phyloP scores from a whole-genome alignment of 2,329 filamentous ascomycete species.

The Claviceps spartinae region DNA sequence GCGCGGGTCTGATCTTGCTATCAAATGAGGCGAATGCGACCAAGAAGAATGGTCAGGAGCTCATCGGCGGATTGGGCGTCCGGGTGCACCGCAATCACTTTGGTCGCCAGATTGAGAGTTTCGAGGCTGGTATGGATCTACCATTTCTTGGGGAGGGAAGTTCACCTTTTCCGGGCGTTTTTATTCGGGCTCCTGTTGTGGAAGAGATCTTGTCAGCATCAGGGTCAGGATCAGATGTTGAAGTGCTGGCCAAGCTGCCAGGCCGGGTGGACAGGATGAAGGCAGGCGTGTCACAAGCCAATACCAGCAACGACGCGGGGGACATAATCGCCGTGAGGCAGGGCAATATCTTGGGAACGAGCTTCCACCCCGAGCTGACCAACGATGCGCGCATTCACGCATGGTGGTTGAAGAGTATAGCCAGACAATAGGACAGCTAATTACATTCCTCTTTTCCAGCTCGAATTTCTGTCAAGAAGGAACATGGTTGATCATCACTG shows the following conservation, averaged over 20 bases:
- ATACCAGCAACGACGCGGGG: constrained; percentile 33
- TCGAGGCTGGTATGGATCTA: constrained; percentile 61
- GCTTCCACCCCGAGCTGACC: constrained; percentile 91
- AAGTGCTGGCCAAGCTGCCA: constrained; percentile 39
- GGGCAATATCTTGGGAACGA: constrained; percentile 85
- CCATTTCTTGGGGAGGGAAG: constrained; percentile 44
- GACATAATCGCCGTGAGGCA: constrained; percentile 85
- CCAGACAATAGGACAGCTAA: constrained; percentile 35
- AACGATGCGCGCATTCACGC: constrained; percentile 75
- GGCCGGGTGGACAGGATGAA: constrained; percentile 24
- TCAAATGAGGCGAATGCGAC: constrained; percentile 77
- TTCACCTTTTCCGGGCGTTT: constrained; percentile 61
- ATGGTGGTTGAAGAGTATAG: constrained; percentile 59
- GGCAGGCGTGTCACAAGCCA: constrained; percentile 23
- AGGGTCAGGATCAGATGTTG: constrained; percentile 21
- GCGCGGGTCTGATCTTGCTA: constrained; percentile 83
- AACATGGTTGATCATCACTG: neutral
- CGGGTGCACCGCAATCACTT: constrained; percentile 91
- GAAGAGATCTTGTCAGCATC: constrained; percentile 54
- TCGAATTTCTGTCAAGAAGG: too few relatives aligned
- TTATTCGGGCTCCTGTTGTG: constrained; percentile 89
- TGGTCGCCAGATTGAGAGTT: constrained; percentile 84
- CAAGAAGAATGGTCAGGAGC: constrained; percentile 81
- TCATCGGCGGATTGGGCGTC: constrained; percentile 85
- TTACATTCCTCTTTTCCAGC: too few relatives aligned